phyloP scores from a whole-genome alignment of 1,284 basidiomycete species.

The Rhodotorula sp. region DNA sequence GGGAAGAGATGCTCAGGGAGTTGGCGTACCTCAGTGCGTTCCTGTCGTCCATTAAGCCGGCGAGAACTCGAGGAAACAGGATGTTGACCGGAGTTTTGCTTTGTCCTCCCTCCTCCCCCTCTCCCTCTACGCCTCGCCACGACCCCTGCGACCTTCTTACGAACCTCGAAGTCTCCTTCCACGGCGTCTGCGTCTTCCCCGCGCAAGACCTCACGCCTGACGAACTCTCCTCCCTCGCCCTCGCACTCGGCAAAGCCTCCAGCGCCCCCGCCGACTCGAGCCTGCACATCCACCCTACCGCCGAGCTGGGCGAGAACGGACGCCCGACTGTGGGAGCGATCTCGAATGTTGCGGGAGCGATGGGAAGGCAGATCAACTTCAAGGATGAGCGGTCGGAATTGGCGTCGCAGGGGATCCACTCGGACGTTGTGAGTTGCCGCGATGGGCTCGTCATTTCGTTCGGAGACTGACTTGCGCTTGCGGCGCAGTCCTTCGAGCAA shows the following conservation, averaged over 20 bases:
- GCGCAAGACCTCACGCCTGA: constrained; percentile 55
- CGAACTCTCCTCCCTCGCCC: constrained; percentile 48
- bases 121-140: neutral
- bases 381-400: constrained; percentile 34
- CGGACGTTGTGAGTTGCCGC: constrained; percentile 4
- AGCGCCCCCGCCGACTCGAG: constrained; percentile 59
- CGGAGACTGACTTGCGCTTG: constrained; percentile 37
- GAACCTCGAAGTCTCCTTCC: constrained; percentile 56
- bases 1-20: constrained; percentile 21
- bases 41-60: fast-evolving
- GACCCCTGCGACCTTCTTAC: neutral
- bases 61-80: neutral
- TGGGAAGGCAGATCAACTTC: constrained; percentile 40
- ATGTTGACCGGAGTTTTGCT: neutral
- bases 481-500: constrained; percentile 55
- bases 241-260: constrained; percentile 57
- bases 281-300: constrained; percentile 66
- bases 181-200: constrained; percentile 71
- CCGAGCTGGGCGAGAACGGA: constrained; percentile 51
- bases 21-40: constrained; percentile 33
- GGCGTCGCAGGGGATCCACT: constrained; percentile 22
- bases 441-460: too few relatives aligned
- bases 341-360: constrained; percentile 22
- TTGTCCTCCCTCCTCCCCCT: neutral
- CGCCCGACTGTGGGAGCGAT: constrained; percentile 42